These are phyloP conservation scores for Eucalyptus cladocalyx DNA, from an alignment of 345 rosid genomes.

Conservation along the genomic window DNA sequence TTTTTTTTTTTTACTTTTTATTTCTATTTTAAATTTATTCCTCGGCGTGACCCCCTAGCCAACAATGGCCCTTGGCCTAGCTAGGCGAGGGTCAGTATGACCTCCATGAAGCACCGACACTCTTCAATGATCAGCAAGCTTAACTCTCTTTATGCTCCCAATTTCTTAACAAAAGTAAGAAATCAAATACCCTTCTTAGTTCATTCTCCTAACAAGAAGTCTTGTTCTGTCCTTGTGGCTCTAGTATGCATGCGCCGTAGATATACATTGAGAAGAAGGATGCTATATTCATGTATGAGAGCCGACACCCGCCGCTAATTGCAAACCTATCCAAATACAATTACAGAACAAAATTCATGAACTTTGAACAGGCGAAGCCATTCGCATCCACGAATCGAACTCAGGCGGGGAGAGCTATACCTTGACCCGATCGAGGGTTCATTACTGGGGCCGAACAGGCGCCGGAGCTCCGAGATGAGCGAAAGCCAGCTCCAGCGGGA, in stretches of 20 bases:
- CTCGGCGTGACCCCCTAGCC: fast-evolving
- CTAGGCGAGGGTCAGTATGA: no score
- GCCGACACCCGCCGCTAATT: not conserved
- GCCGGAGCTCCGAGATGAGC: not conserved
- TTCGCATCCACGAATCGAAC: not conserved
- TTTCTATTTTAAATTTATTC: no score
- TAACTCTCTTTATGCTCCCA: slow-evolving; percentile 16
- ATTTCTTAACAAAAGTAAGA: slow-evolving; percentile 2
- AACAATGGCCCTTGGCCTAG: no score
- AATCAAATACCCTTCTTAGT: not conserved
- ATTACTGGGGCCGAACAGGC: not conserved
- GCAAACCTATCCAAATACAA: not conserved
- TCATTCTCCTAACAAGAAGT: not conserved
- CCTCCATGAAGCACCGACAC: no score
- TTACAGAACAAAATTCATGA: not conserved
- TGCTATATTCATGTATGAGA: not conserved
- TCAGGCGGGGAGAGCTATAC: not conserved
- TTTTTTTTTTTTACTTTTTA: no score
- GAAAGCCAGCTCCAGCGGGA: not conserved
- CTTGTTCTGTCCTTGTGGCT: not conserved
- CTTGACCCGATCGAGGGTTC: not conserved
- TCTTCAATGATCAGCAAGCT: slow-evolving; percentile 5
- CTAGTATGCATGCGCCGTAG: not conserved
- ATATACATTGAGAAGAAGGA: not conserved
- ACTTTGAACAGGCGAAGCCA: no score